phyloP scores from a whole-genome alignment of 2,329 filamentous ascomycete species.

The Pseudocercospora crystallina region DNA sequence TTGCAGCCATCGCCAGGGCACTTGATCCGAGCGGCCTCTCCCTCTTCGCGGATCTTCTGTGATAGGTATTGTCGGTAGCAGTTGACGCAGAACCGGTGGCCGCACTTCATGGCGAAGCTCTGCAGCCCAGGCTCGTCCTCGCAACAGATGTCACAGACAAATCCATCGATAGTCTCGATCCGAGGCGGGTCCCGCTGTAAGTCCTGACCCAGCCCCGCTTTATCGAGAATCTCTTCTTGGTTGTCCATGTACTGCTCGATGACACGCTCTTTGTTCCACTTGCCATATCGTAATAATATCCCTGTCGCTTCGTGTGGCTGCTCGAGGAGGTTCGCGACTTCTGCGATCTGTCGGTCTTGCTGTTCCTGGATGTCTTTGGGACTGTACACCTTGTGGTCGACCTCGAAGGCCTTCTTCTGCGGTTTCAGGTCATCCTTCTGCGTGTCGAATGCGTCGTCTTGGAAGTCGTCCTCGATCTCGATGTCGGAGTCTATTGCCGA shows the following conservation, averaged over 20 bases:
- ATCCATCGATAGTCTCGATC: slow-evolving; percentile 70
- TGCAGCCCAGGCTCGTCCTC: slow-evolving; percentile 76
- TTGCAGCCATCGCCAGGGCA: slow-evolving; percentile 87
- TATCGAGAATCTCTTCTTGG: slow-evolving; percentile 74
- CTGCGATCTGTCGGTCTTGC: slow-evolving; percentile 81
- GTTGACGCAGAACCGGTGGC: slow-evolving; percentile 86
- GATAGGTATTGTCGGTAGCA: slow-evolving; percentile 89
- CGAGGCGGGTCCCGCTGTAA: slow-evolving; percentile 59
- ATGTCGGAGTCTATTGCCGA: slow-evolving; percentile 47
- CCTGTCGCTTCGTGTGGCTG: slow-evolving; percentile 86
- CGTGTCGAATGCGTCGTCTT: slow-evolving; percentile 58
- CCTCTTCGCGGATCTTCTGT: slow-evolving; percentile 93
- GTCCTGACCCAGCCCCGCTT: slow-evolving; percentile 73
- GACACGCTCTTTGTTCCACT: slow-evolving; percentile 95
- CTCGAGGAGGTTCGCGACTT: slow-evolving; percentile 88
- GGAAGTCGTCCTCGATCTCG: slow-evolving; percentile 58
- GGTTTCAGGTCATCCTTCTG: slow-evolving; percentile 73
- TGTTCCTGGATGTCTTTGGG: slow-evolving; percentile 80
- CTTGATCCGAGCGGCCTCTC: slow-evolving; percentile 90
- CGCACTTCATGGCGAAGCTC: slow-evolving; percentile 93
- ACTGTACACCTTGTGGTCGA: slow-evolving; percentile 78
- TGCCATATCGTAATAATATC: slow-evolving; percentile 81
- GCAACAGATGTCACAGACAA: slow-evolving; percentile 93
- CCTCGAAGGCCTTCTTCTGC: slow-evolving; percentile 73
- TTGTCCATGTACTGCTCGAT: slow-evolving; percentile 97